Base-by-base conservation (phyloP, 371 early-diverging fungal species). In the Sporodiniella umbellata region DNA sequence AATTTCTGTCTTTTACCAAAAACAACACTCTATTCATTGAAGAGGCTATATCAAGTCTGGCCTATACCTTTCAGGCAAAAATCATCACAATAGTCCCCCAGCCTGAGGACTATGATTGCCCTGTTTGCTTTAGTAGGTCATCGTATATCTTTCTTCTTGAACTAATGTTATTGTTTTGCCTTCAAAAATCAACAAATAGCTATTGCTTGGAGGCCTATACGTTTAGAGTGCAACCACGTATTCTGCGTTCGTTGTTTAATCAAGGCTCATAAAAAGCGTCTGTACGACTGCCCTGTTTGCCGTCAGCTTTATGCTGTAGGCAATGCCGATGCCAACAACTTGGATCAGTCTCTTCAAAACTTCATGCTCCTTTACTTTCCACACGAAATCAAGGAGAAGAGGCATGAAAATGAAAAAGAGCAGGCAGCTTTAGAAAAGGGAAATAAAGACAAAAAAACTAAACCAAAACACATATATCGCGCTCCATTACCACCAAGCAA, bases 221-320 rank as follows among this genome's bases (percentile, higher is more conserved):
- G 88, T 1, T 62, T 90, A 15, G 62, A 66, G 25, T 90, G 90
- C 58, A 55, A 64, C 0, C 90, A 90, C 54, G 71, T 86, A 7
- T 90, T 85, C 51, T 90, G 90, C 54, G 78, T 85, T 11, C 80
- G 85, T 0, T 90, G 90, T 44, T 44, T 89, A 25, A 74, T 90
- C 48, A 84, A 87, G 47, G 86, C 89, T 1, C 80, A 81, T 18
- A 56, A 66, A 4, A 70, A 79, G 25, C 62, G 68, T 4, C 69
- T 87, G 58, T 59, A 63, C 22, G 64, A 86, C 54, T 90, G 90
- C 49, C 89, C 89, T 2, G 51, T 90, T 5, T 90, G 90, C 46
- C 80, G 90, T 21, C 58, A 74, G 17, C 56, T 69, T 17, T 62
- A 68, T 43, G 85, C 88, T 11, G 73, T 90, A 0, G 60, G 62